phyloP scores from a whole-genome alignment of 2,329 filamentous ascomycete species.

The Claviceps sorghi region DNA sequence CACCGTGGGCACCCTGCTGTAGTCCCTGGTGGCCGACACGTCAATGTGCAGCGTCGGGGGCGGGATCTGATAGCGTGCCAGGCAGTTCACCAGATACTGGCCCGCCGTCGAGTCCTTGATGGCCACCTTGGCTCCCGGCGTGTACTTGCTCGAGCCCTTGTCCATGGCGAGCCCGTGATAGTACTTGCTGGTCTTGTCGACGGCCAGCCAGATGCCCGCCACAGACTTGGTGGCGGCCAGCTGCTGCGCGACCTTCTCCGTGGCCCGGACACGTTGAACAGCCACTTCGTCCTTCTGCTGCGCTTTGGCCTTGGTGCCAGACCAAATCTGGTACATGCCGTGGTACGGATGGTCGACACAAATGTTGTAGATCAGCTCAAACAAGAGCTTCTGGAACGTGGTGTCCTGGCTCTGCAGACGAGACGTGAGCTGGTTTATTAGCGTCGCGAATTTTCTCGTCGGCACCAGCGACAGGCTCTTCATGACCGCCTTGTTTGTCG shows the following conservation, averaged over 20 bases:
- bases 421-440: conserved; percentile 97
- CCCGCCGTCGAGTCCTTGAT: conserved; percentile 51
- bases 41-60: conserved; percentile 81
- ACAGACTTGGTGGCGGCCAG: conserved; percentile 39
- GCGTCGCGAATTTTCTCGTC: conserved; percentile 76
- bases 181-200: conserved; percentile 58
- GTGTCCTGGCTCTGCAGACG: conserved; percentile 58
- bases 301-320: conserved; percentile 54
- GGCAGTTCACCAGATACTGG: conserved; percentile 43
- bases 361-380: conserved; percentile 62
- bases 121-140: conserved; percentile 48
- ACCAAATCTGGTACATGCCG: conserved; percentile 93
- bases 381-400: conserved; percentile 65
- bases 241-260: conserved; percentile 49
- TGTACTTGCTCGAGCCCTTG: conserved; percentile 49
- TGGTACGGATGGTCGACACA: conserved; percentile 91
- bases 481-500: conserved; percentile 63
- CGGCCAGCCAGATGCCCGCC: conserved; percentile 49
- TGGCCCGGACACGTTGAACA: conserved; percentile 58
- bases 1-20: conserved; percentile 62
- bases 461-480: conserved; percentile 60
- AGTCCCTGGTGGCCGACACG: conserved; percentile 58
- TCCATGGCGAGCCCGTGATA: conserved; percentile 53
- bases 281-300: conserved; percentile 62
- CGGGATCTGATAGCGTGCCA: conserved; percentile 57